Evolutionary conservation across 1,284 basidiomycete species (phyloP), one percentile per base, ranked within the genome.

Genomic region (Tylopilus sp.): DNA sequence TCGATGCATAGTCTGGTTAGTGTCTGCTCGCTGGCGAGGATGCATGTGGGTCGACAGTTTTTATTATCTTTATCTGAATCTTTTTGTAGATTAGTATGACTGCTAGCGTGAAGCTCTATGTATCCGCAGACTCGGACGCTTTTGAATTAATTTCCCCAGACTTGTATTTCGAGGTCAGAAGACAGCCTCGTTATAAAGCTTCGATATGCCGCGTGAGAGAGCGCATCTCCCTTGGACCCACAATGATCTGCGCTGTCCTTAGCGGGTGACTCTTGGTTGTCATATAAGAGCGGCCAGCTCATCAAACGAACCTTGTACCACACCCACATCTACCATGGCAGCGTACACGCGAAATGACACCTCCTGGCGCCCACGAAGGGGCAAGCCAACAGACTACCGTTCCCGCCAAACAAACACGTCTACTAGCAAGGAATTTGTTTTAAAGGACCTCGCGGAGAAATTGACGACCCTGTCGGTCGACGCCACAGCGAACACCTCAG

Each of bases 381-480:
- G 72, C 52, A 71, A 60, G 53, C 60, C 64, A 26, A 36, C 33
- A 2, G 19, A 41, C 38, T 51, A 62, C 60, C 63, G 39, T 51
- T 24, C 10, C 49, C 53, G 58, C 9, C 58, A 44, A 18, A 24
- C 29, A 7, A 41, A 26, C 26, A 18, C n/a, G 6, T 41, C 55
- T 15, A 24, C 55, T 39, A 59, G 59, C n/a, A 1, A 47, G 1
- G 38, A 59, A n/a, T 76, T 76, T 24, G 29, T 76, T 5, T 55
- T 69, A 24, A 71, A 74, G 64, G 77, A 77, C 38, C 75, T 79
- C 49, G 63, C 68, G 59, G 52, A 70, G 52, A 58, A 47, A 2
- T 52, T 75, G 29, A 26, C 58, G 58, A 70, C 64, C 18, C 32
- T 75, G 57, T 69, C 73, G 4, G 16, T 60, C 36, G 73, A 74